These are phyloP conservation scores for Ceratocystiopsis brevicomis DNA, from an alignment of 2,329 filamentous ascomycete species.

Conservation along the genomic window DNA sequence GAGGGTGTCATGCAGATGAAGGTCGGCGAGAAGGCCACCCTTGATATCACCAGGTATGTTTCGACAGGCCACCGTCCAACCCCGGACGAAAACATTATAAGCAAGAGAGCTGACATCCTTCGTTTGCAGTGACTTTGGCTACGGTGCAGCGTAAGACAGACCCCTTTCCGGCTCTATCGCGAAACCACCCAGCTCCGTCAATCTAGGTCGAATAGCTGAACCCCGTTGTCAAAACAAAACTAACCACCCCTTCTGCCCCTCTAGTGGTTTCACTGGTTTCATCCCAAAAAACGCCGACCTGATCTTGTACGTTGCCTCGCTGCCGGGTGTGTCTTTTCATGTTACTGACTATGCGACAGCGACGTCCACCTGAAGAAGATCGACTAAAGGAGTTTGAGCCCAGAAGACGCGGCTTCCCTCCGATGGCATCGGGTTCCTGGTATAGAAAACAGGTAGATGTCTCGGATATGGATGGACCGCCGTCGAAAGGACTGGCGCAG, in stretches of 20 bases:
- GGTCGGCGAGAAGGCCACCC: constrained; percentile 71
- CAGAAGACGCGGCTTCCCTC: too few relatives aligned
- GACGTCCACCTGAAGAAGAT: constrained; percentile 18
- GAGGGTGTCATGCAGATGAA: constrained; percentile 75
- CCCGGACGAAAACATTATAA: too few relatives aligned
- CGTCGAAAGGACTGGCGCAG: too few relatives aligned
- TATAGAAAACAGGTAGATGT: too few relatives aligned
- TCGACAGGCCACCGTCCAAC: neutral
- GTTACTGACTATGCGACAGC: constrained; percentile 7
- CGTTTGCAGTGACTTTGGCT: constrained; percentile 38
- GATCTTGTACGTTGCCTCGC: constrained; percentile 50
- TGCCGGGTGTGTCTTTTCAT: too few relatives aligned
- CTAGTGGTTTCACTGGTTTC: constrained; percentile 56
- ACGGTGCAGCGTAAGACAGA: constrained; percentile 36
- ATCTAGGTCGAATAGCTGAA: too few relatives aligned
- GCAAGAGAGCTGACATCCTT: neutral
- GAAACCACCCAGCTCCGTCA: too few relatives aligned
- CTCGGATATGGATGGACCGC: too few relatives aligned
- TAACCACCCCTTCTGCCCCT: constrained; percentile 9
- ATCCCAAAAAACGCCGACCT: constrained; percentile 61
- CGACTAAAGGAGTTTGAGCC: constrained; percentile 7
- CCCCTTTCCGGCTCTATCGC: neutral
- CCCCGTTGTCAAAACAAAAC: neutral
- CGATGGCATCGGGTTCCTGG: too few relatives aligned
- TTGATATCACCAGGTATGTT: constrained; percentile 60